Conservation (phyloP, 176 grass and related monocot genomes). For the Carex parvula region DNA sequence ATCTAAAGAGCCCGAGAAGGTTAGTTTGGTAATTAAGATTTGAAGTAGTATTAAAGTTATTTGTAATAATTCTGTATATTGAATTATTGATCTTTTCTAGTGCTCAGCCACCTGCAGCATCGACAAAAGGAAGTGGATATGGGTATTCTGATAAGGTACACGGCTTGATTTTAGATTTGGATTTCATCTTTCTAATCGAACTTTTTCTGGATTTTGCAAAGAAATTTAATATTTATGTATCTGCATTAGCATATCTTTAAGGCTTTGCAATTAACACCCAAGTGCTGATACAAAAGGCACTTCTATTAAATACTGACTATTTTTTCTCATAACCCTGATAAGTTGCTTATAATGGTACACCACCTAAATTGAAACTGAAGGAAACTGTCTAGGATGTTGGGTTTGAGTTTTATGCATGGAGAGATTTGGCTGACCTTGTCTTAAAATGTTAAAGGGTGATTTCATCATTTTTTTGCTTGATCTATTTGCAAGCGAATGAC, state of each 20-base stretch:
- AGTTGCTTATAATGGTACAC: neutral
- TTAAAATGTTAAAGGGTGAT: neutral
- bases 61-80: slow-evolving; percentile 20
- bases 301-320: neutral
- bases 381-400: neutral
- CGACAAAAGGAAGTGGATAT: slow-evolving; percentile 80
- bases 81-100: slow-evolving; percentile 22
- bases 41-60: slow-evolving; percentile 14
- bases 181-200: neutral
- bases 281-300: neutral
- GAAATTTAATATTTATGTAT: neutral
- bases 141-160: slow-evolving; percentile 95
- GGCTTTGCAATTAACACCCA: neutral
- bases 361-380: neutral
- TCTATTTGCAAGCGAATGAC: neutral
- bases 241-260: neutral
- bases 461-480: neutral
- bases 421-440: neutral
- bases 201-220: slow-evolving; percentile 1
- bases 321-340: neutral
- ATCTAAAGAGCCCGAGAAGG: slow-evolving; percentile 64
- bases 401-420: neutral
- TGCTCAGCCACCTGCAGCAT: slow-evolving; percentile 35
- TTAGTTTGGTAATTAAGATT: slow-evolving; percentile 25
- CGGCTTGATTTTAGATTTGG: slow-evolving; percentile 12